A percentile compares a stretch with the other conserved stretches of the same genome.
These are phyloP conservation scores for Paramyrothecium roridum DNA, from an alignment of 2,329 filamentous ascomycete genomes.

Conservation along the genomic window DNA sequence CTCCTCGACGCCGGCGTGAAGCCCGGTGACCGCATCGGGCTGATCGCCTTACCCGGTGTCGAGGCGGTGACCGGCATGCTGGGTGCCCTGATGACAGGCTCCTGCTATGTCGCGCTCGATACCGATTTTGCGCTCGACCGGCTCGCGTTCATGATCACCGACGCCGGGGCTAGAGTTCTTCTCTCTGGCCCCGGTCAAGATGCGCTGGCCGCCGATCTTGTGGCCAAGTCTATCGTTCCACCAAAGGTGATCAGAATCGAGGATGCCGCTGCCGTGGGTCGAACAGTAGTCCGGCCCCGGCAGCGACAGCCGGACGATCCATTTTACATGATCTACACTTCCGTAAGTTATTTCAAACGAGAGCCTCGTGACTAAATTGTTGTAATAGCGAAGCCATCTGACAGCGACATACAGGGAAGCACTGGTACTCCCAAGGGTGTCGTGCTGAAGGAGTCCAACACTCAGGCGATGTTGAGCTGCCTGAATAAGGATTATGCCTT, in stretches of 20 bases:
- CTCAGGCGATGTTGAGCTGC: conserved; percentile 18
- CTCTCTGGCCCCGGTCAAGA: conserved; percentile 15
- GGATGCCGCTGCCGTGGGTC: conserved; percentile 11
- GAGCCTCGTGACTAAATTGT: background rate
- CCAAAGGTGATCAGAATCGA: conserved; percentile 13
- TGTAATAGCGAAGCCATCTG: background rate
- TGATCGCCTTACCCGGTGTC: conserved; percentile 16
- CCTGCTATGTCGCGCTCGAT: conserved; percentile 20
- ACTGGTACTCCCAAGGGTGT: conserved; percentile 20
- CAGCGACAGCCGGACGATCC: conserved; percentile 13
- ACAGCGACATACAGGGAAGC: conserved; percentile 13
- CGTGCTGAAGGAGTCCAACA: conserved; percentile 17
- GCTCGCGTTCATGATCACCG: conserved; percentile 18
- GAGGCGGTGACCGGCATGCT: conserved; percentile 17
- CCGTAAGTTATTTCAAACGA: conserved; percentile 9
- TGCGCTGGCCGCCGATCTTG: conserved; percentile 10
- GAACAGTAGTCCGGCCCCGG: conserved; percentile 6
- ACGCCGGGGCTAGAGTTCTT: conserved; percentile 11
- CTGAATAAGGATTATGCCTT: conserved; percentile 16
- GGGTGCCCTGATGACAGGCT: conserved; percentile 14
- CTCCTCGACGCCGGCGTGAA: conserved; percentile 13
- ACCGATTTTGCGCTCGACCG: conserved; percentile 19
- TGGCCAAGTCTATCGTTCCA: conserved; percentile 8
- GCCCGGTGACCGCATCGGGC: conserved; percentile 13
- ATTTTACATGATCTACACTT: conserved; percentile 21